Conservation (phyloP, 495 filamentous ascomycete species). For the Talaromyces adpressus region DNA sequence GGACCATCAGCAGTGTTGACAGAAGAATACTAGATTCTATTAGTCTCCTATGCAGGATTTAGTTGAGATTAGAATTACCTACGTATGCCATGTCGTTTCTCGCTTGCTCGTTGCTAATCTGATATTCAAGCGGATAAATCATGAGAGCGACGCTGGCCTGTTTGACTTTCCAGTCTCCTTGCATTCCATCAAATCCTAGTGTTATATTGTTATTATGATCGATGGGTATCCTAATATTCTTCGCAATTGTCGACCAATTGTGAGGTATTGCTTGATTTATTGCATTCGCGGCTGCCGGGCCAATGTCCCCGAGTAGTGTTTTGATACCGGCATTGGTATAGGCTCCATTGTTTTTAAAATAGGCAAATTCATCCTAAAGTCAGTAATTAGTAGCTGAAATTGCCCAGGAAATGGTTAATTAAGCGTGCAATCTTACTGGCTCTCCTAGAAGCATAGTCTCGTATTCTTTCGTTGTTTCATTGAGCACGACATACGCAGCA, state of each 20-base stretch:
- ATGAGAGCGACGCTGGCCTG: constrained; percentile 53
- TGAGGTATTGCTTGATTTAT: background rate
- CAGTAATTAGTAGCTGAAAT: background rate
- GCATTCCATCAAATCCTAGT: constrained; percentile 32
- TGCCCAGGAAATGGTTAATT: background rate
- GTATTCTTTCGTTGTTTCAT: background rate
- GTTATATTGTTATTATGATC: background rate
- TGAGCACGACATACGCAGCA: constrained; percentile 4
- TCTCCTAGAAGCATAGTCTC: constrained; percentile 2
- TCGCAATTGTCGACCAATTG: constrained; percentile 5
- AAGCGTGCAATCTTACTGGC: background rate
- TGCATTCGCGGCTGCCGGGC: background rate
- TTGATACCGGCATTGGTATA: constrained; percentile 5
- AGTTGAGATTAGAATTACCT: background rate
- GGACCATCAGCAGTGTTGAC: constrained; percentile 51
- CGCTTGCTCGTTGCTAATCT: constrained; percentile 20
- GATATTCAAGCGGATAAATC: constrained; percentile 46
- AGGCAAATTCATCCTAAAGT: constrained; percentile 4
- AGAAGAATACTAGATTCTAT: constrained; percentile 36
- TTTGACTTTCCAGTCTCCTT: constrained; percentile 48
- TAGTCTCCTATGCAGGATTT: background rate
- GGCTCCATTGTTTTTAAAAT: constrained; percentile 5
- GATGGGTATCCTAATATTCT: constrained; percentile 4
- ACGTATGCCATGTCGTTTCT: constrained; percentile 43
- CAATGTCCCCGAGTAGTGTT: background rate